Conservation (phyloP, 2,329 filamentous ascomycete species). For the Exophiala phaeomuriformis region DNA sequence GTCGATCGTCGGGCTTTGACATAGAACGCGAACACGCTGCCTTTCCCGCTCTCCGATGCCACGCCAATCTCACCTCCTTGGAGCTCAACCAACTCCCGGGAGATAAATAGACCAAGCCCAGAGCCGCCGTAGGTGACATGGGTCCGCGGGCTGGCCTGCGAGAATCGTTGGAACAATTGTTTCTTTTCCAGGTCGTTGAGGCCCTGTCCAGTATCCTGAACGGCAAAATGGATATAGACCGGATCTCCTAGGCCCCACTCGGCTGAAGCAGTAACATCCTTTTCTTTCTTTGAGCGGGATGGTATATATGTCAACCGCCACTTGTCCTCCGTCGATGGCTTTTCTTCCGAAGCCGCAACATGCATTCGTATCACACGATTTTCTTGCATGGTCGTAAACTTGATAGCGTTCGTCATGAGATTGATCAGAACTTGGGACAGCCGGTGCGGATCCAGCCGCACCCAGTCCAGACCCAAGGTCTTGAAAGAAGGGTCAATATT, state of each 20-base stretch:
- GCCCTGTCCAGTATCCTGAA: constrained; percentile 70
- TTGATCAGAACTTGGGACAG: constrained; percentile 76
- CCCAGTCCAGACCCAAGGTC: constrained; percentile 54
- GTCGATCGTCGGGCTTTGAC: constrained; percentile 40
- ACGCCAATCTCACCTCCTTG: constrained; percentile 76
- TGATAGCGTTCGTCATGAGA: constrained; percentile 71
- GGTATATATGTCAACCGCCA: constrained; percentile 33
- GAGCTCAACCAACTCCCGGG: constrained; percentile 67
- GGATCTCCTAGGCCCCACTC: constrained; percentile 53
- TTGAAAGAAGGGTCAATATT: constrained; percentile 56
- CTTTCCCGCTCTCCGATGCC: constrained; percentile 47
- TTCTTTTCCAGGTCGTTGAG: constrained; percentile 65
- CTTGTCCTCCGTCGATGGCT: constrained; percentile 39
- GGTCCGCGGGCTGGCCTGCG: constrained; percentile 67
- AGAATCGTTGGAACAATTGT: constrained; percentile 69
- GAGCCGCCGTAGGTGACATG: constrained; percentile 74
- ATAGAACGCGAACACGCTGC: constrained; percentile 54
- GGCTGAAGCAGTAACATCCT: constrained; percentile 34
- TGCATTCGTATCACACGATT: constrained; percentile 43
- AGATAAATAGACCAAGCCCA: constrained; percentile 72
- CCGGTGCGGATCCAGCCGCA: constrained; percentile 63
- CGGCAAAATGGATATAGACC: constrained; percentile 63
- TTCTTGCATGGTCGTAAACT: constrained; percentile 61
- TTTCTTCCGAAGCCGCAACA: constrained; percentile 43
- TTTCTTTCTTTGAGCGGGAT: constrained; percentile 27